Evolutionary conservation across 1,284 basidiomycete genomes (phyloP), one percentile per base, ranked within the genome.

Genomic region (Cutaneotrichosporon cutaneum): DNA sequence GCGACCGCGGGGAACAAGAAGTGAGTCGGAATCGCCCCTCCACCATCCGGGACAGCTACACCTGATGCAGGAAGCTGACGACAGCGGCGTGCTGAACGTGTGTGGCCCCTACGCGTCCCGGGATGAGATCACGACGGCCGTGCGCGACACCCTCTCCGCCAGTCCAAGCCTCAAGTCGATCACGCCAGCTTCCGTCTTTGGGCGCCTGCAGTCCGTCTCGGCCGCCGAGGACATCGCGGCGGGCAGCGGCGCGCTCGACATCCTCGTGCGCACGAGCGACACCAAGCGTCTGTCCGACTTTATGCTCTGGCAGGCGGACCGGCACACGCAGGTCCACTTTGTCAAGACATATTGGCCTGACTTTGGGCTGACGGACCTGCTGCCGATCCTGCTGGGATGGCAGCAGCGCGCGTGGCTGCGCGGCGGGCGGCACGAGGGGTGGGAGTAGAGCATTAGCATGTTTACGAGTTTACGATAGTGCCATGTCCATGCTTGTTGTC

Each of bases 31-130:
- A 32, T n/a, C n/a, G n/a, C n/a, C n/a, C n/a, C n/a, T n/a, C n/a
- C n/a, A n/a, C n/a, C n/a, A n/a, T n/a, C n/a, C n/a, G n/a, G n/a
- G n/a, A n/a, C n/a, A n/a, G n/a, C n/a, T 30, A 9, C 30, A 50
- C n/a, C 42, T 22, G 42, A 13, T 51, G n/a, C 18, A 21, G 32
- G 13, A 3, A 47, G 32, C 47, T 58, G 47, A 58, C 50, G 32
- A 26, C 57, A 95, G 92, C 44, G 89, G 91, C 0, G 89, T 94
- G 36, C 83, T 99, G 50, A 99, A 99, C 72, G 82, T 99, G 14
- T 95, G 92, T 80, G 94, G 95, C 82, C 90, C 96, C 0, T 99
- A 99, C 73, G 85, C 92, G 1, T 90, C 93, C 3, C 85, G 89
- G 45, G 92, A 99, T 73, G 96, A 99, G 79, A 95, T 99, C 14